Evolutionary conservation across 192 early-diverging fungal genomes (phyloP).

Genomic region (Linnemannia hyalina): DNA sequence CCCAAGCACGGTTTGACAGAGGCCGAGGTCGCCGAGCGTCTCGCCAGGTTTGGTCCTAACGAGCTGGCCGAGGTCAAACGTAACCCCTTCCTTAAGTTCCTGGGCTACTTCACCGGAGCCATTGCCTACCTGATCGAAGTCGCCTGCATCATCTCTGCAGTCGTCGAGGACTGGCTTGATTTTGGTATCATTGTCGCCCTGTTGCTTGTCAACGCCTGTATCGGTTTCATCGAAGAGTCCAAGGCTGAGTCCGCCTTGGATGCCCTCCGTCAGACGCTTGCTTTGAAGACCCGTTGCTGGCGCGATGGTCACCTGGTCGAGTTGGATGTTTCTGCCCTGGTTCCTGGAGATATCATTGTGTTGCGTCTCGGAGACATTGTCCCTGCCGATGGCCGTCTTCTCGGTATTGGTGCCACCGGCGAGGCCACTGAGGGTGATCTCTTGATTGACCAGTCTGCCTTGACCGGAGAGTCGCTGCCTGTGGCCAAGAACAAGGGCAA

Average conservation of each 20-base stretch:
- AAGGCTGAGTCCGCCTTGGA: slow-evolving; percentile 95
- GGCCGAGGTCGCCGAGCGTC: slow-evolving; percentile 80
- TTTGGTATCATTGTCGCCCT: slow-evolving; percentile 87
- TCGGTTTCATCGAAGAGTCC: slow-evolving; percentile 95
- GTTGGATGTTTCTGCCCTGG: slow-evolving; percentile 80
- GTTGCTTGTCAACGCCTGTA: slow-evolving; percentile 89
- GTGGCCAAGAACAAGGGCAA: slow-evolving; percentile 85
- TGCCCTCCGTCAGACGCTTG: slow-evolving; percentile 94
- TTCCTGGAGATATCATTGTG: slow-evolving; percentile 93
- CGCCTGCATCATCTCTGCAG: slow-evolving; percentile 83
- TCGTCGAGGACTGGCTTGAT: slow-evolving; percentile 76
- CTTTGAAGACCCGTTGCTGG: slow-evolving; percentile 85
- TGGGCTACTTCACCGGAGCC: slow-evolving; percentile 90
- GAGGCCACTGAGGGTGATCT: slow-evolving; percentile 83
- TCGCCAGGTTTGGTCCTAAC: slow-evolving; percentile 83
- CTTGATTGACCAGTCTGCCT: slow-evolving; percentile 92
- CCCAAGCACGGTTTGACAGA: slow-evolving; percentile 81
- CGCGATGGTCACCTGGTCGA: slow-evolving; percentile 83
- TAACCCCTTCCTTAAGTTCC: slow-evolving; percentile 88
- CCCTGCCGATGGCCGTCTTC: slow-evolving; percentile 89
- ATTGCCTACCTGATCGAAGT: slow-evolving; percentile 94
- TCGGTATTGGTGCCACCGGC: slow-evolving; percentile 82
- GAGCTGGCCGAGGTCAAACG: slow-evolving; percentile 87
- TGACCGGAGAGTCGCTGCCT: slow-evolving; percentile 95
- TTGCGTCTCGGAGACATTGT: slow-evolving; percentile 95